Evolutionary conservation across 2,329 filamentous ascomycete genomes (phyloP).

Genomic region (Pseudogymnoascus sp.): DNA sequence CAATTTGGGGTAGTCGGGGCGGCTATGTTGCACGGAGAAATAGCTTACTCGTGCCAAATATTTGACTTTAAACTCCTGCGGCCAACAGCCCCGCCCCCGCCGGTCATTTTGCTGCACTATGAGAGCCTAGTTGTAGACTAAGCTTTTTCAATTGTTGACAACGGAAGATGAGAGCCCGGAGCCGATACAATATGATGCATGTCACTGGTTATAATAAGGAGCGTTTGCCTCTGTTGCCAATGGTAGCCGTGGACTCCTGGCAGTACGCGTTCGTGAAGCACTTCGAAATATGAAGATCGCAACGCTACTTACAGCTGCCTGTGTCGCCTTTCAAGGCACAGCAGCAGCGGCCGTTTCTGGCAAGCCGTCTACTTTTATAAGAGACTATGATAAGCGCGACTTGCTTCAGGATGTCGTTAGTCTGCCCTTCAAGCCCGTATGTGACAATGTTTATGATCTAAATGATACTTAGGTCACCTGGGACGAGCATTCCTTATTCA

Average conservation of each 20-base stretch:
- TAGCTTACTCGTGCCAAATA: slow-evolving; percentile 8
- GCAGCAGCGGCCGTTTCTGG: slow-evolving; percentile 2
- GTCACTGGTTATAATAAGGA: neutral
- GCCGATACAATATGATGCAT: neutral
- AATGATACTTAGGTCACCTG: slow-evolving; percentile 46
- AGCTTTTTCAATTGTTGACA: slow-evolving; percentile 1
- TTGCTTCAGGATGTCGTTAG: slow-evolving; percentile 46
- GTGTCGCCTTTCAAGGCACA: neutral
- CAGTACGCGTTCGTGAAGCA: neutral
- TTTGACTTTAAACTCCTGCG: neutral
- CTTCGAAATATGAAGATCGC: slow-evolving; percentile 1
- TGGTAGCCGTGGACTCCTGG: neutral
- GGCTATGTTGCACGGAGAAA: slow-evolving; percentile 1
- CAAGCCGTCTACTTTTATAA: slow-evolving; percentile 22
- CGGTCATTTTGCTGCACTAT: neutral
- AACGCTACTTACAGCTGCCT: slow-evolving; percentile 6
- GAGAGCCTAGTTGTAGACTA: neutral
- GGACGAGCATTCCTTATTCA: slow-evolving; percentile 64
- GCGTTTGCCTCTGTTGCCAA: neutral
- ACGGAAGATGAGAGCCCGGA: neutral
- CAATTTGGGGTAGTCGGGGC: neutral
- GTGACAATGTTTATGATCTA: neutral
- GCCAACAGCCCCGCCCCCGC: neutral
- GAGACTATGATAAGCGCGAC: slow-evolving; percentile 41
- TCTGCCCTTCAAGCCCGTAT: slow-evolving; percentile 9